Conservation (phyloP, 305 asterid genomes). For the Solanum chacoense region DNA sequence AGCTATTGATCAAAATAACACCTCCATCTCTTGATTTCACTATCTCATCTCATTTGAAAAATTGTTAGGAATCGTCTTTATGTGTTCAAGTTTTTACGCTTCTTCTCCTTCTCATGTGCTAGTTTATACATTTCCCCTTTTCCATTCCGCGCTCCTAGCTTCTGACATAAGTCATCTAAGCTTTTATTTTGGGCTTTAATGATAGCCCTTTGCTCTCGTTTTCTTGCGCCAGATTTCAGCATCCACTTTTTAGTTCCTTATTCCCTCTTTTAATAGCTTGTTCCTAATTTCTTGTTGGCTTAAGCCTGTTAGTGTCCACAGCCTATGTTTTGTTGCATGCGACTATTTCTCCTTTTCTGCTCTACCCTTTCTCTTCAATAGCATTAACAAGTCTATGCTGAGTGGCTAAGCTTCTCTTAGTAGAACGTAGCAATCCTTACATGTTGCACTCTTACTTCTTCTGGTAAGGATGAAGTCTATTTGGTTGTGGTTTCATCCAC, state of each 20-base stretch:
- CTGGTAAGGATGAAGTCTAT: background rate
- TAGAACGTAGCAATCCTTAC: background rate
- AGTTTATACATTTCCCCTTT: background rate
- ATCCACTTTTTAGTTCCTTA: background rate
- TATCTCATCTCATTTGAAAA: background rate
- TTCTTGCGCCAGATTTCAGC: background rate
- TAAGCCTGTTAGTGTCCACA: background rate
- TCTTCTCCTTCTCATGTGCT: background rate
- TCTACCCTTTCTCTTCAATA: background rate
- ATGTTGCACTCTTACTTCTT: background rate
- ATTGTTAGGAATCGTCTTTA: background rate
- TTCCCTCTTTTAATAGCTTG: background rate
- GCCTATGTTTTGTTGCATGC: background rate
- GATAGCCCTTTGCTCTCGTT: background rate
- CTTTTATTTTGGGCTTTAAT: background rate
- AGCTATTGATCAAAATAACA: background rate
- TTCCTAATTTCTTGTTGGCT: background rate
- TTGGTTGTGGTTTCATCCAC: background rate
- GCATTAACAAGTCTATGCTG: background rate
- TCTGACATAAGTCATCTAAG: background rate
- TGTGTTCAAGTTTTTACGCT: background rate
- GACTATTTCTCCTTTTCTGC: background rate
- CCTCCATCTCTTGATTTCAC: background rate
- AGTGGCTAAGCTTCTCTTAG: background rate
- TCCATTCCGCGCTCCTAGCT: background rate